phyloP scores from a whole-genome alignment of 1,284 basidiomycete genomes.

The Abortiporus biennis region DNA sequence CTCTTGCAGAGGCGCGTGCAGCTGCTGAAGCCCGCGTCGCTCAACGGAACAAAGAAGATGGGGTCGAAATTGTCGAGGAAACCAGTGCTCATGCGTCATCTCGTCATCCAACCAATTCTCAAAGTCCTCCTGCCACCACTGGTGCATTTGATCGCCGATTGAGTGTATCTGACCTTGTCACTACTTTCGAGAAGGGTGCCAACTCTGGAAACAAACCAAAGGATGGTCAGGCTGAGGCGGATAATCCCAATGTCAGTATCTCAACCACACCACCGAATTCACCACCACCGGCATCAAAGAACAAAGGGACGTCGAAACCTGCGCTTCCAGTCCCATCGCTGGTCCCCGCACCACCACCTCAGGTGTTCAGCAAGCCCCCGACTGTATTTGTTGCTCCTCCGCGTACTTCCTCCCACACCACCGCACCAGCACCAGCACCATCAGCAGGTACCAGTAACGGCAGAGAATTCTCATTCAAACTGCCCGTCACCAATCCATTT shows the following conservation, averaged over 20 bases:
- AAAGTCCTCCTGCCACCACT: constrained; percentile 5
- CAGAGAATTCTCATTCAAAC: constrained; percentile 12
- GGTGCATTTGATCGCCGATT: constrained; percentile 29
- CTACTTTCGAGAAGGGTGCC: constrained; percentile 7
- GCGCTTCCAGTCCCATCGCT: background rate
- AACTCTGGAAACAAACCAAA: constrained; percentile 4
- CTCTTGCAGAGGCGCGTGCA: constrained; percentile 63
- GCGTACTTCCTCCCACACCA: constrained; percentile 18
- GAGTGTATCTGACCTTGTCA: constrained; percentile 48
- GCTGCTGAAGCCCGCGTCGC: constrained; percentile 67
- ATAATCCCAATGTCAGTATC: constrained; percentile 24
- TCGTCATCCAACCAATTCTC: background rate
- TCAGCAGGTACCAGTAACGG: constrained; percentile 1
- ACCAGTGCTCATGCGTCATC: background rate
- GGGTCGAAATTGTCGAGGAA: constrained; percentile 6
- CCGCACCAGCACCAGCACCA: constrained; percentile 1
- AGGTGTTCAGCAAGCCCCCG: constrained; percentile 54
- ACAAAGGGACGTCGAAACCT: constrained; percentile 15
- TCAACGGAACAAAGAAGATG: constrained; percentile 45
- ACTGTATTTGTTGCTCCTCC: constrained; percentile 45
- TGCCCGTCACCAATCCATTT: constrained; percentile 26
- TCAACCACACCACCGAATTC: constrained; percentile 60
- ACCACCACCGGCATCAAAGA: constrained; percentile 33
- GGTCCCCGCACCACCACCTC: constrained; percentile 31
- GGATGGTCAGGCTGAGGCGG: constrained; percentile 1